Percentiles rank a stretch among this genome's conserved stretches.
These are phyloP conservation scores for Talaromyces adpressus DNA, from an alignment of 495 filamentous ascomycete genomes.

Conservation along the genomic window DNA sequence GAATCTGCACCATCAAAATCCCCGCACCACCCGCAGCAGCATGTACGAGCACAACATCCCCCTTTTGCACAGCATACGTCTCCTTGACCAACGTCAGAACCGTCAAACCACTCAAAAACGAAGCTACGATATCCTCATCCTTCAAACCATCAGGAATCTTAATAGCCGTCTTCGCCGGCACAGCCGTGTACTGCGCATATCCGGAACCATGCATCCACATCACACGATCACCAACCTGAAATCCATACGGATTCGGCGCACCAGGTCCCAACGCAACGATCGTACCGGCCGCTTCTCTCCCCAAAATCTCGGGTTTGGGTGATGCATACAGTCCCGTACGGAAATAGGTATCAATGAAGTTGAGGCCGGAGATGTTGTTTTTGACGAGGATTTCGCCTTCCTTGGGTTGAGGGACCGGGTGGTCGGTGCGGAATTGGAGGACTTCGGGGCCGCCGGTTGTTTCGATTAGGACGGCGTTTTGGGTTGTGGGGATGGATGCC, in stretches of 20 bases:
- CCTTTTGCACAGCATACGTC: conserved; percentile 62
- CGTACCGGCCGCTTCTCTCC: conserved; percentile 71
- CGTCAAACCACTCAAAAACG: conserved; percentile 77
- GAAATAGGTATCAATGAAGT: conserved; percentile 89
- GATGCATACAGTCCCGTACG: conserved; percentile 78
- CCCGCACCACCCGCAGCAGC: conserved; percentile 90
- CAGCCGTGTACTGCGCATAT: conserved; percentile 76
- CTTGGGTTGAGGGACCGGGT: conserved; percentile 66
- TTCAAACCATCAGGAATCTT: conserved; percentile 58
- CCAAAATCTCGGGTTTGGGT: conserved; percentile 71
- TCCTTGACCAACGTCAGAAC: conserved; percentile 78
- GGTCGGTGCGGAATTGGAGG: conserved; percentile 63
- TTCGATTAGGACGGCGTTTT: conserved; percentile 71
- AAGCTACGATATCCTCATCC: conserved; percentile 58
- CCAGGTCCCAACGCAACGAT: conserved; percentile 47
- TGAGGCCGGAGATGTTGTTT: conserved; percentile 80
- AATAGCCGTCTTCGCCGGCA: conserved; percentile 46
- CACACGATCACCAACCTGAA: conserved; percentile 60
- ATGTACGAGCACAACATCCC: conserved; percentile 82
- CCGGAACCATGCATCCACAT: conserved; percentile 53
- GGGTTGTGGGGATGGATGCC: conserved; percentile 47
- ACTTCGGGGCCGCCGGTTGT: conserved; percentile 74
- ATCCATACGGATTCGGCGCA: conserved; percentile 29
- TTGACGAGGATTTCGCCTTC: conserved; percentile 74
- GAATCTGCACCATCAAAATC: conserved; percentile 66